Percentiles rank a stretch among this genome's conserved stretches.
phyloP scores from a whole-genome alignment of 1,284 basidiomycete species.

The Schizophyllum amplum region DNA sequence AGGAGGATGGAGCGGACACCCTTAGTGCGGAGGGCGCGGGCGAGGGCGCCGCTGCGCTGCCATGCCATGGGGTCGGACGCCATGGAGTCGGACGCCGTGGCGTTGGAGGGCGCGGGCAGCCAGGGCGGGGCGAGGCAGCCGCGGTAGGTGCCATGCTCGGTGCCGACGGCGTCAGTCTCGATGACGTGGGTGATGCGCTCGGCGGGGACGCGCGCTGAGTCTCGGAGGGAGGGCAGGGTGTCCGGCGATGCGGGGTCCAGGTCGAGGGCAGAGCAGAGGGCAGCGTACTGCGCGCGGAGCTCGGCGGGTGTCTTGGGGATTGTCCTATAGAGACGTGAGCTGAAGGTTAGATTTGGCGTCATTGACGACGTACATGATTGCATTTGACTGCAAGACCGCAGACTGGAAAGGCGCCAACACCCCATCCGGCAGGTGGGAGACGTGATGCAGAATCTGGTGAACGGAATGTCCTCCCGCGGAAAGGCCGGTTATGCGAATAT shows the following conservation, averaged over 20 bases:
- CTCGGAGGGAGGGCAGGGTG: slow-evolving; percentile 40
- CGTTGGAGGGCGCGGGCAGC: slow-evolving; percentile 26
- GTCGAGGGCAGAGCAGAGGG: slow-evolving; percentile 45
- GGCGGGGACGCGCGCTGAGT: slow-evolving; percentile 40
- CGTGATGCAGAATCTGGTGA: slow-evolving; percentile 66
- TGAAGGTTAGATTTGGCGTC: no score
- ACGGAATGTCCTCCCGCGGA: slow-evolving; percentile 75
- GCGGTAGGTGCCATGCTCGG: slow-evolving; percentile 55
- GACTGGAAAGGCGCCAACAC: slow-evolving; percentile 55
- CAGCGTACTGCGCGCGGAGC: slow-evolving; percentile 52
- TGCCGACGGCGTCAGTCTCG: slow-evolving; percentile 43
- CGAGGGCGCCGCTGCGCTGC: slow-evolving; percentile 58
- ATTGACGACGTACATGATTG: slow-evolving; percentile 45
- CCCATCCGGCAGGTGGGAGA: slow-evolving; percentile 52
- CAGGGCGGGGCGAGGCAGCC: slow-evolving; percentile 52
- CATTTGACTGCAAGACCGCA: slow-evolving; percentile 64
- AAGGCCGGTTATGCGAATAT: slow-evolving; percentile 57
- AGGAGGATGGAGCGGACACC: slow-evolving; percentile 55
- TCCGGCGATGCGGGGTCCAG: slow-evolving; percentile 44
- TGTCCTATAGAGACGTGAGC: slow-evolving; percentile 17
- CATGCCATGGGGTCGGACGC: slow-evolving; percentile 53
- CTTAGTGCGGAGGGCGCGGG: slow-evolving; percentile 40
- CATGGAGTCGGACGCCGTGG: slow-evolving; percentile 3
- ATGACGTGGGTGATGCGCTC: slow-evolving; percentile 46
- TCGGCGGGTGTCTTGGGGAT: slow-evolving; percentile 52